Conservation (phyloP, 371 early-diverging fungal species). For the Nosema muscidifuracis region DNA sequence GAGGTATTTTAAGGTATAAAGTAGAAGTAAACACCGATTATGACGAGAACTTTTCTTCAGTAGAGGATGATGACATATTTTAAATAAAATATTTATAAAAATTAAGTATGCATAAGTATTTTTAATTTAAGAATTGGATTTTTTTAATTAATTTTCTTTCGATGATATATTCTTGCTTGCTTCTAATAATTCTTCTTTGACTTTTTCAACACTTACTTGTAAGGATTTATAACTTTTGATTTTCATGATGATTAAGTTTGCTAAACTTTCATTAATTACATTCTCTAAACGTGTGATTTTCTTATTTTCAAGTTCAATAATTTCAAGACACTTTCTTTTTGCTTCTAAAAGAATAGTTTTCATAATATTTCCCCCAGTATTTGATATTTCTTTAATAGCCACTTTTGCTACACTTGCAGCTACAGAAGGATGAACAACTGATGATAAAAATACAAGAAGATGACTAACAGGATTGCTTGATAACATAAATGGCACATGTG, state of each 20-base stretch:
- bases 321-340: constrained; percentile 60
- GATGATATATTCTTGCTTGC: not conserved
- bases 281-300: constrained; percentile 52
- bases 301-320: constrained; percentile 49
- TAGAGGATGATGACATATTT: constrained; percentile 38
- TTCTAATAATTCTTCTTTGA: constrained; percentile 51
- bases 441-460: constrained; percentile 81
- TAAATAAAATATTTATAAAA: no score
- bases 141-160: not conserved
- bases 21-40: constrained; percentile 65
- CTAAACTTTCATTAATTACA: constrained; percentile 53
- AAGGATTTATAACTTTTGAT: constrained; percentile 50
- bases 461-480: constrained; percentile 90
- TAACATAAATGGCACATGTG: constrained; percentile 68
- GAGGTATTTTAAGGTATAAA: constrained; percentile 92
- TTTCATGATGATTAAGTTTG: constrained; percentile 56
- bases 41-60: constrained; percentile 40
- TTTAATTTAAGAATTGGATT: no score
- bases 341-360: constrained; percentile 46
- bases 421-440: constrained; percentile 77
- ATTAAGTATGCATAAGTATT: no score
- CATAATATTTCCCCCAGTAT: not conserved
- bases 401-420: constrained; percentile 75
- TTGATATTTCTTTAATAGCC: constrained; percentile 30
- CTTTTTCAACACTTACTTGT: constrained; percentile 40